Percentiles rank a stretch among this genome's conserved stretches.
These are phyloP conservation scores for Coix lacrymajobi DNA, from an alignment of 176 grass and related monocot genomes.

Conservation along the genomic window DNA sequence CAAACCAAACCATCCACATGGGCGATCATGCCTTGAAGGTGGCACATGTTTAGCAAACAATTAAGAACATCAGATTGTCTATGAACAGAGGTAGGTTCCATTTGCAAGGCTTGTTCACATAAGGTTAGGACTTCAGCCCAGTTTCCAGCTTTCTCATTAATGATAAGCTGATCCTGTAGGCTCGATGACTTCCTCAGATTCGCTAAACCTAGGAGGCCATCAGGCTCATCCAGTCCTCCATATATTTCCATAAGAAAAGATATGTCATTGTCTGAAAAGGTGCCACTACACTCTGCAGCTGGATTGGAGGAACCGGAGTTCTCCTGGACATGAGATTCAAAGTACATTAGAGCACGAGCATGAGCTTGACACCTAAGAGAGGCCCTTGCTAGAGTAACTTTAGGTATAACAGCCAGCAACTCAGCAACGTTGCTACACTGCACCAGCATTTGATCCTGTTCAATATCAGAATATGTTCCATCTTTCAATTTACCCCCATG, in stretches of 20 bases:
- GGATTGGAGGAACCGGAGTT: conserved; percentile 93
- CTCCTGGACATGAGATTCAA: conserved; percentile 77
- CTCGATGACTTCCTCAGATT: conserved; percentile 82
- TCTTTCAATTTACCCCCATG: conserved; percentile 52
- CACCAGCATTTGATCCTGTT: conserved; percentile 61
- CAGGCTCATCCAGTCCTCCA: conserved; percentile 88
- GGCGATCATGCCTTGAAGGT: conserved; percentile 92
- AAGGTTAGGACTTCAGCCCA: conserved; percentile 94
- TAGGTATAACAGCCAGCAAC: conserved; percentile 80
- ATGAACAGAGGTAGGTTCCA: conserved; percentile 85
- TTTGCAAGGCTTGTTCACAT: conserved; percentile 94
- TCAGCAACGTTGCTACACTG: conserved; percentile 80
- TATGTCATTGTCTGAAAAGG: conserved; percentile 91
- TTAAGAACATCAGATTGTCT: conserved; percentile 97
- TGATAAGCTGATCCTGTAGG: conserved; percentile 94
- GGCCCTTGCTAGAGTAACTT: conserved; percentile 90
- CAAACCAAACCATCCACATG: conserved; percentile 87
- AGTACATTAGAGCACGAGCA: conserved; percentile 92
- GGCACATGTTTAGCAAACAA: conserved; percentile 94
- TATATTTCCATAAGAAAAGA: conserved; percentile 99
- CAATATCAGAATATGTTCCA: conserved; percentile 31
- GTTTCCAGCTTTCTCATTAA: conserved; percentile 94
- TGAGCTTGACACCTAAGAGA: conserved; percentile 91
- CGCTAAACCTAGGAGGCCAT: conserved; percentile 84
- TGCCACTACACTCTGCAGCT: conserved; percentile 64